phyloP scores from a whole-genome alignment of 108 stramenopile genomes.

The Cyclotella cryptica region DNA sequence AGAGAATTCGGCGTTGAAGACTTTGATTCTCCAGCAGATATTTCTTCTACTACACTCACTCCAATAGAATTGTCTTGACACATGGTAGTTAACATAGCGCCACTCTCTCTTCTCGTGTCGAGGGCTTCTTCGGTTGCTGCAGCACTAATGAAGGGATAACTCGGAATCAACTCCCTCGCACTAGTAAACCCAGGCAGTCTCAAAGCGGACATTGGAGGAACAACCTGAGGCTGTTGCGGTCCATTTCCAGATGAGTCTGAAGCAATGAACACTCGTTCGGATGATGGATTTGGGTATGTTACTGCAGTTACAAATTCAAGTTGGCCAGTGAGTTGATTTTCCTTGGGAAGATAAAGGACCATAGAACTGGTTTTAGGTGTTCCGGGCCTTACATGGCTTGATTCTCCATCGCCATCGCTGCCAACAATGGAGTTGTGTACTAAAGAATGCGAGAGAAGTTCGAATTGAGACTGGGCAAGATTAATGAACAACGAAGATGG shows the following conservation, averaged over 20 bases:
- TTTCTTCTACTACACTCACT: constrained; percentile 54
- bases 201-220: constrained; percentile 25
- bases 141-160: constrained; percentile 53
- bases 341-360: constrained; percentile 83
- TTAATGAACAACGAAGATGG: constrained; percentile 72
- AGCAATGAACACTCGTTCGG: constrained; percentile 83
- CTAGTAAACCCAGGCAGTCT: constrained; percentile 47
- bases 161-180: constrained; percentile 51
- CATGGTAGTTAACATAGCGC: constrained; percentile 20
- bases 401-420: neutral
- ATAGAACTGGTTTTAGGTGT: constrained; percentile 75
- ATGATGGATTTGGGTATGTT: constrained; percentile 70
- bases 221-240: constrained; percentile 29
- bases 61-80: constrained; percentile 43
- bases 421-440: constrained; percentile 14
- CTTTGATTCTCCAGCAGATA: constrained; percentile 16
- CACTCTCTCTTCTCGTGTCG: neutral
- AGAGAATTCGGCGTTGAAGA: constrained; percentile 40
- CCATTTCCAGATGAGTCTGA: constrained; percentile 53
- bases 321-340: constrained; percentile 78
- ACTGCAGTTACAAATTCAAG: constrained; percentile 85
- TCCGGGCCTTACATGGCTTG: constrained; percentile 26
- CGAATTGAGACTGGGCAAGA: constrained; percentile 82
- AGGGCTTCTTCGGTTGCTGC: constrained; percentile 4
- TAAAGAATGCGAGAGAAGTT: constrained; percentile 76